Percentiles rank a stretch among this genome's conserved stretches.
These are phyloP conservation scores for Candida jianshihensis DNA, from an alignment of 805 yeast genomes.

Conservation along the genomic window DNA sequence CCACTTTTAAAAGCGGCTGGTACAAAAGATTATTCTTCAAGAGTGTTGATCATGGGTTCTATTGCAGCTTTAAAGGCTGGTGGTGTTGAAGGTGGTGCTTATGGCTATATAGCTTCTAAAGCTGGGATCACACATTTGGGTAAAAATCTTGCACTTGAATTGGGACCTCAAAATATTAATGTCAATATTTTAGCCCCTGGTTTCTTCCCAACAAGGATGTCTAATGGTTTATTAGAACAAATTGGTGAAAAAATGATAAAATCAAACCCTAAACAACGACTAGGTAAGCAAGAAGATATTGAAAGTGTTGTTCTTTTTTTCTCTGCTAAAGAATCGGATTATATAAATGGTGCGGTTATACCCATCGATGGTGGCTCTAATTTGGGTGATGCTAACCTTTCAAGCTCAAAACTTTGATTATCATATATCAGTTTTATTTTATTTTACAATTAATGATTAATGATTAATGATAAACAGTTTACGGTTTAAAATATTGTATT, in stretches of 20 bases:
- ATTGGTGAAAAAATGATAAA: slow-evolving; percentile 38
- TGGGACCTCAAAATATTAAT: slow-evolving; percentile 60
- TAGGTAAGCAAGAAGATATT: slow-evolving; percentile 57
- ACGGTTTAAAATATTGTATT: too few species aligned
- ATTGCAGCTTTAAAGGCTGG: slow-evolving; percentile 44
- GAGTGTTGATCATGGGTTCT: slow-evolving; percentile 62
- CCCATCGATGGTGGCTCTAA: slow-evolving; percentile 69
- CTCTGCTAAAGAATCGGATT: slow-evolving; percentile 48
- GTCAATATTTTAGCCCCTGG: slow-evolving; percentile 74
- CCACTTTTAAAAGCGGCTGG: slow-evolving; percentile 52
- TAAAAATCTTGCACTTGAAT: slow-evolving; percentile 52
- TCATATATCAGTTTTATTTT: too few species aligned
- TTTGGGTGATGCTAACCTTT: slow-evolving; percentile 25
- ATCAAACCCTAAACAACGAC: slow-evolving; percentile 53
- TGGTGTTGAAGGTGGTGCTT: slow-evolving; percentile 35
- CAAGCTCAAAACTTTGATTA: not conserved
- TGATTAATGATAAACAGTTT: too few species aligned
- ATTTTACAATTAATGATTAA: too few species aligned
- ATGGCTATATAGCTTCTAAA: slow-evolving; percentile 68
- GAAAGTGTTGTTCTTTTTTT: slow-evolving; percentile 49
- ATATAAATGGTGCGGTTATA: slow-evolving; percentile 59
- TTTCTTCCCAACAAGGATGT: slow-evolving; percentile 70
- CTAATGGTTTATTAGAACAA: slow-evolving; percentile 51
- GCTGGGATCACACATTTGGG: slow-evolving; percentile 70
- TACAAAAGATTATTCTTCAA: slow-evolving; percentile 47